A percentile compares a stretch with the other conserved stretches of the same genome.
Evolutionary conservation across 2,329 filamentous ascomycete species (phyloP).

Genomic region (Thelonectria rubi): DNA sequence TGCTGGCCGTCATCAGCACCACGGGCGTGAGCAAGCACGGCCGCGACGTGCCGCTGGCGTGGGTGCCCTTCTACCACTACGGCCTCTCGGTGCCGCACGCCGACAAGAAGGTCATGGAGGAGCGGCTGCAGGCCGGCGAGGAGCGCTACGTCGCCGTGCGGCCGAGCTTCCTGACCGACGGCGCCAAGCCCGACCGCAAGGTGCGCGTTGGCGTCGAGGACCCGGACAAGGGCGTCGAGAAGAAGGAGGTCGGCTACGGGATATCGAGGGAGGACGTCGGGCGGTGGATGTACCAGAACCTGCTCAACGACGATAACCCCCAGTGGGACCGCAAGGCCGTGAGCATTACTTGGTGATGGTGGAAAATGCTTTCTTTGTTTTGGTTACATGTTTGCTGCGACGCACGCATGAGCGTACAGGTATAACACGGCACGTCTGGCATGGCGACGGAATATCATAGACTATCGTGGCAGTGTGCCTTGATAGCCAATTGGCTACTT

Average conservation of each 20-base stretch:
- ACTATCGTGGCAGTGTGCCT: too few relatives aligned
- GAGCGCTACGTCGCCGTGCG: constrained; percentile 50
- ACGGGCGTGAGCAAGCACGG: constrained; percentile 51
- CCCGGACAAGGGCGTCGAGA: constrained; percentile 44
- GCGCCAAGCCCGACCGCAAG: constrained; percentile 32
- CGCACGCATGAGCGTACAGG: neutral
- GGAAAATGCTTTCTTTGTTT: neutral
- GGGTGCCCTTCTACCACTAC: constrained; percentile 55
- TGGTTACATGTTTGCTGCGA: neutral
- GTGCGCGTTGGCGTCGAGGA: constrained; percentile 48
- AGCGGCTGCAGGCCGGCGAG: constrained; percentile 32
- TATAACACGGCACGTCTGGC: neutral
- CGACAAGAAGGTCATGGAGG: constrained; percentile 60
- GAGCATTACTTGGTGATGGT: constrained; percentile 44
- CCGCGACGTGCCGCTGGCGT: constrained; percentile 48
- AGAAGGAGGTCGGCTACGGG: constrained; percentile 52
- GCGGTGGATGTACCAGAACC: constrained; percentile 52
- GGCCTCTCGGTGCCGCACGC: constrained; percentile 53
- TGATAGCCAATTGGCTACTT: too few relatives aligned
- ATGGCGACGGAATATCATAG: neutral
- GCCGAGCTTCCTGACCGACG: constrained; percentile 48
- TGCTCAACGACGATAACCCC: constrained; percentile 36
- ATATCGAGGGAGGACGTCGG: constrained; percentile 55
- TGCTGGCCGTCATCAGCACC: constrained; percentile 50
- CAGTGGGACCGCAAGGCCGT: constrained; percentile 44